Evolutionary conservation across 768 basidiomycete genomes (phyloP).

Genomic region (Mycena galopus): DNA sequence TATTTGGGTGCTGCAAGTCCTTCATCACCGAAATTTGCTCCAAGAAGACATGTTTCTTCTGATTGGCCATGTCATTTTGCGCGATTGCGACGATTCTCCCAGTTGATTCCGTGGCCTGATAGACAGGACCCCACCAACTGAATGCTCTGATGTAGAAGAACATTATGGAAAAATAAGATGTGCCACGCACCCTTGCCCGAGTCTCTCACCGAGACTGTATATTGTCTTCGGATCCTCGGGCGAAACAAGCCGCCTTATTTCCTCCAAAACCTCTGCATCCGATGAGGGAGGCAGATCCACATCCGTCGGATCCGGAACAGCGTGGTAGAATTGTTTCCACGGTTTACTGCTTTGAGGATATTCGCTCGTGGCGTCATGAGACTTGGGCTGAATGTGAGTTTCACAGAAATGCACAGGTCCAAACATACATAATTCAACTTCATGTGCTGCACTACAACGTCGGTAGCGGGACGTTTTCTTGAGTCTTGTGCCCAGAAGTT

Average conservation of each 20-base stretch:
- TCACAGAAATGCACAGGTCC: background rate
- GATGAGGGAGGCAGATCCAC: background rate
- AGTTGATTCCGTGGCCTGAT: constrained; percentile 92
- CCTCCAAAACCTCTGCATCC: constrained; percentile 83
- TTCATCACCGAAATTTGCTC: constrained; percentile 99
- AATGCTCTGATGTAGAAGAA: background rate
- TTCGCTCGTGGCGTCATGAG: background rate
- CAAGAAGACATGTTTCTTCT: constrained; percentile 97
- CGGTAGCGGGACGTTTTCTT: background rate
- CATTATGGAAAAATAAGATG: constrained; percentile 8
- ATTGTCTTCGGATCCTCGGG: constrained; percentile 88
- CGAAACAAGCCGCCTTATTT: constrained; percentile 88
- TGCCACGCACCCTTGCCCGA: constrained; percentile 91
- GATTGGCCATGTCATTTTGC: constrained; percentile 97
- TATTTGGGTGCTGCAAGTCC: constrained; percentile 96
- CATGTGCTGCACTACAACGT: background rate
- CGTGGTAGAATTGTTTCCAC: background rate
- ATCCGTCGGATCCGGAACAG: background rate
- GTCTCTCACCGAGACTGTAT: constrained; percentile 98
- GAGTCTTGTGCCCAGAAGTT: constrained; percentile 15
- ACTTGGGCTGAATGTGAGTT: background rate
- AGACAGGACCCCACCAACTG: constrained; percentile 87
- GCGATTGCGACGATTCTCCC: constrained; percentile 96
- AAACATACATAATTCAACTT: background rate
- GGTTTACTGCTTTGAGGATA: background rate